phyloP scores from a whole-genome alignment of 2,329 filamentous ascomycete genomes.

The Pyrenochaeta sp. region DNA sequence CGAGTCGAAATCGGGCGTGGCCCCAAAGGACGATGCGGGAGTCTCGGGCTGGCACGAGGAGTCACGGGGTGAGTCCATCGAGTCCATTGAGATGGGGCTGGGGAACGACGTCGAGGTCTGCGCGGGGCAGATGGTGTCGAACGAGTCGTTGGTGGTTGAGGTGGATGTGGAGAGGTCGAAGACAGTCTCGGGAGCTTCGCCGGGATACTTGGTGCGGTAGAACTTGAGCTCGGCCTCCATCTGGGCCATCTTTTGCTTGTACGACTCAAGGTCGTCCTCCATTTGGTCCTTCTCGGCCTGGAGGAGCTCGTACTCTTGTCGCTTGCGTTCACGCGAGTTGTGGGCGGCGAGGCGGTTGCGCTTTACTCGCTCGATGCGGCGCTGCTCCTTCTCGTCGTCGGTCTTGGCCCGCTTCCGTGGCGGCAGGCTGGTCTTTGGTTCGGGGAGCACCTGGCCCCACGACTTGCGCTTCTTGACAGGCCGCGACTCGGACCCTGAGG shows the following conservation, averaged over 20 bases:
- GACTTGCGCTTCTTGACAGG: constrained; percentile 93
- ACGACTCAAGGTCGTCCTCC: constrained; percentile 69
- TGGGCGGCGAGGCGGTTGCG: constrained; percentile 95
- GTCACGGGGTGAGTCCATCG: constrained; percentile 49
- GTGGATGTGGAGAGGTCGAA: constrained; percentile 33
- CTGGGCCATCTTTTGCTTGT: constrained; percentile 57
- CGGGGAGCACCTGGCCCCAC: constrained; percentile 95
- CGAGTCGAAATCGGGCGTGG: constrained; percentile 75
- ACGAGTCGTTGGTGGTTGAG: constrained; percentile 28
- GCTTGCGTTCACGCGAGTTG: constrained; percentile 93
- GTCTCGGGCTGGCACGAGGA: constrained; percentile 49
- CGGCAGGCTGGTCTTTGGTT: constrained; percentile 94
- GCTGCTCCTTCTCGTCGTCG: constrained; percentile 98
- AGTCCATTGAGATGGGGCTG: constrained; percentile 48
- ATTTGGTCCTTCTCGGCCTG: constrained; percentile 69
- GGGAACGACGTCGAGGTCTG: constrained; percentile 44
- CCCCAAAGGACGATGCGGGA: constrained; percentile 49
- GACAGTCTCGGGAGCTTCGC: constrained; percentile 30
- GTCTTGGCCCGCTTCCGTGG: constrained; percentile 98
- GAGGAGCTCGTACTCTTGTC: constrained; percentile 86
- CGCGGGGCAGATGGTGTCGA: constrained; percentile 46
- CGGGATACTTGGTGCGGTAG: constrained; percentile 44
- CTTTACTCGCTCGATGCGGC: constrained; percentile 94
- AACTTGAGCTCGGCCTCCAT: constrained; percentile 58
- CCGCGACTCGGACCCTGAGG: constrained; percentile 56